These are phyloP conservation scores for Saccharomyces hybrid DNA, from an alignment of 1,139 yeast genomes.

Conservation along the genomic window DNA sequence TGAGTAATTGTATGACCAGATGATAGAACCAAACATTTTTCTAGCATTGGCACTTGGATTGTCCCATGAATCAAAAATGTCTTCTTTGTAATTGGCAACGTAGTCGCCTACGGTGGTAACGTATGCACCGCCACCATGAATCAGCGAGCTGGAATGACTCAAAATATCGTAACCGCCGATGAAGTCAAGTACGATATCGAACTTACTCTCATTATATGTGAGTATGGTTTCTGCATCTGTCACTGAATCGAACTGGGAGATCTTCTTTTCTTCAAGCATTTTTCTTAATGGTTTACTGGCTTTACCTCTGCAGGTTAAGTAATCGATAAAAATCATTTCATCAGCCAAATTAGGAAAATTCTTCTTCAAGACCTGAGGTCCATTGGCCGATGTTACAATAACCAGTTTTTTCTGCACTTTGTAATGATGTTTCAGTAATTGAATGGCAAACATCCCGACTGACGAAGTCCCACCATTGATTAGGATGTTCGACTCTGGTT, in stretches of 20 bases:
- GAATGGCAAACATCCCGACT: slow-evolving; percentile 58
- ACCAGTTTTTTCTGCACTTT: slow-evolving; percentile 41
- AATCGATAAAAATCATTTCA: slow-evolving; percentile 28
- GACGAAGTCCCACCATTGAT: slow-evolving; percentile 69
- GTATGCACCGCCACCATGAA: slow-evolving; percentile 41
- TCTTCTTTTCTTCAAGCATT: slow-evolving; percentile 24
- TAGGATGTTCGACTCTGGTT: slow-evolving; percentile 36
- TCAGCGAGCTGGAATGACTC: slow-evolving; percentile 27
- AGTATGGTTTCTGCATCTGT: slow-evolving; percentile 24
- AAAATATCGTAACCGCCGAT: slow-evolving; percentile 41
- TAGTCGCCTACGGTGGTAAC: slow-evolving; percentile 51
- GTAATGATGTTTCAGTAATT: slow-evolving; percentile 44
- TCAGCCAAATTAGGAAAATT: slow-evolving; percentile 26
- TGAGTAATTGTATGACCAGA: slow-evolving; percentile 33
- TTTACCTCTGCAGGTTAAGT: slow-evolving; percentile 26
- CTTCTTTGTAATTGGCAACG: slow-evolving; percentile 34
- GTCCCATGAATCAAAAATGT: slow-evolving; percentile 34
- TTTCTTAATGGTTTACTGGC: slow-evolving; percentile 24
- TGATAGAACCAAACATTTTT: slow-evolving; percentile 29
- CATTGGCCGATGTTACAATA: slow-evolving; percentile 36
- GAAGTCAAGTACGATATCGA: slow-evolving; percentile 42
- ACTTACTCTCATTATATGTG: slow-evolving; percentile 32
- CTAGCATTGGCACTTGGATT: slow-evolving; percentile 37
- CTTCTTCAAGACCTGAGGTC: slow-evolving; percentile 26
- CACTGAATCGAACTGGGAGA: slow-evolving; percentile 26